Evolutionary conservation across 805 yeast species (phyloP).

Genomic region (Candida rishiriensis): DNA sequence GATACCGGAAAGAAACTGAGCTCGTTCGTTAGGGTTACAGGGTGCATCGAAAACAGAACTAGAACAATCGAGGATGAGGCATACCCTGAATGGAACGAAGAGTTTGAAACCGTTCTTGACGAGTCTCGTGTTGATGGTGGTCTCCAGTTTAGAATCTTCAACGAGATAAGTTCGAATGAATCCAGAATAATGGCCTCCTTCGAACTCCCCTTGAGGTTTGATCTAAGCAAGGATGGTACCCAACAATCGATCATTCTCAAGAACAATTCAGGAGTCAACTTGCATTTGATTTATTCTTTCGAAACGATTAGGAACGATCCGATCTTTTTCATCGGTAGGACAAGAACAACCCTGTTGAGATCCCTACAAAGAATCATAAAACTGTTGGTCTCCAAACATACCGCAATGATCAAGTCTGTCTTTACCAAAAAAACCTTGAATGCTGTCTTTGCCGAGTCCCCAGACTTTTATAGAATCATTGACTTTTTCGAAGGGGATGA

Average conservation of each 20-base stretch:
- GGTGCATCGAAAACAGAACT: conserved; percentile 14
- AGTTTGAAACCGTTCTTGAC: conserved; percentile 13
- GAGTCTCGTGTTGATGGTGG: conserved; percentile 3
- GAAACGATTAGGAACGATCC: conserved; percentile 18
- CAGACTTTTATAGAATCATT: conserved; percentile 6
- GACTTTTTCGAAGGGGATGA: conserved; percentile 8
- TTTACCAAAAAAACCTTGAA: conserved; percentile 8
- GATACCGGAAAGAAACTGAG: conserved; percentile 4
- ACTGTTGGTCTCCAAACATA: conserved; percentile 11
- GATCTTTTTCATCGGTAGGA: conserved; percentile 16
- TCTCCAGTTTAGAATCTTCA: conserved; percentile 11
- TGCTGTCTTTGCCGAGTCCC: conserved; percentile 1
- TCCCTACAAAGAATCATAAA: conserved; percentile 11
- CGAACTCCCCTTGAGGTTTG: conserved; percentile 8
- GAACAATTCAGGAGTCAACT: conserved; percentile 2
- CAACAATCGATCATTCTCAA: conserved; percentile 8
- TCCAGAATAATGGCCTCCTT: conserved; percentile 9
- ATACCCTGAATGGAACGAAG: conserved; percentile 19
- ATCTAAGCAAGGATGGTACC: conserved; percentile 11
- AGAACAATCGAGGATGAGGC: conserved; percentile 11
- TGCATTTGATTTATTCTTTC: conserved; percentile 12
- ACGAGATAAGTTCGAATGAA: conserved; percentile 5
- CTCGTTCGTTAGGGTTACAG: conserved; percentile 14
- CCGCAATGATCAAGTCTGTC: conserved; percentile 2
- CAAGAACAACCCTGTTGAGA: conserved; percentile 9